Evolutionary conservation across 1,139 yeast genomes (phyloP).

Genomic region (Candida sanyaensis): DNA sequence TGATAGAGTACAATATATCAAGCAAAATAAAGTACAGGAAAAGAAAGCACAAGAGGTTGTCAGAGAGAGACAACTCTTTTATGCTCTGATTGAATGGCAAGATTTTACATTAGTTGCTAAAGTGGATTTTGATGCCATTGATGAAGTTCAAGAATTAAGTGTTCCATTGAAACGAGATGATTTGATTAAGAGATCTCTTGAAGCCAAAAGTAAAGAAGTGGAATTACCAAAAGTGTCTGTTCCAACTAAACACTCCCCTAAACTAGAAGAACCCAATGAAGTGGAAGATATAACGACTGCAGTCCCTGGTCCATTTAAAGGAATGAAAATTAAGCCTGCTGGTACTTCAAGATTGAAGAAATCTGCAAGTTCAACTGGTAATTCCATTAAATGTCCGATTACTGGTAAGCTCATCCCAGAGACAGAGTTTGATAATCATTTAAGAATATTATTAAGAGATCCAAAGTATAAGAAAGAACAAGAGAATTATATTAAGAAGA

Average conservation of each 20-base stretch:
- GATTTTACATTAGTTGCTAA: conserved; percentile 74
- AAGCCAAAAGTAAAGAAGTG: conserved; percentile 31
- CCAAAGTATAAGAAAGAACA: conserved; percentile 77
- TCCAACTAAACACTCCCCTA: conserved; percentile 20
- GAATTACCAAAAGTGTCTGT: conserved; percentile 10
- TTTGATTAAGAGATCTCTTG: conserved; percentile 62
- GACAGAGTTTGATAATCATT: conserved; percentile 69
- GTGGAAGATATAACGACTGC: conserved; percentile 20
- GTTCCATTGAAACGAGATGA: conserved; percentile 62
- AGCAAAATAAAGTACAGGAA: conserved; percentile 30
- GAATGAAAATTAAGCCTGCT: conserved; percentile 67
- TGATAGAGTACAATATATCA: conserved; percentile 58
- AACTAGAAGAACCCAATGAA: conserved; percentile 6
- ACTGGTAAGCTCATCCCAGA: conserved; percentile 74
- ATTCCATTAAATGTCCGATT: conserved; percentile 66
- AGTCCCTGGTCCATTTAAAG: conserved; percentile 27
- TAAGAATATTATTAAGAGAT: conserved; percentile 71
- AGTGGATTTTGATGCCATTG: conserved; percentile 66
- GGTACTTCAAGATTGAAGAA: conserved; percentile 63
- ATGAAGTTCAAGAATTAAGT: conserved; percentile 60
- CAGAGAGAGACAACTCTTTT: conserved; percentile 44
- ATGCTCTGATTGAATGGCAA: conserved; percentile 87
- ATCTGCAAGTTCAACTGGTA: conserved; percentile 24
- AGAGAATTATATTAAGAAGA: conserved; percentile 63
- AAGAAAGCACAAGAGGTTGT: conserved; percentile 36